Conservation (phyloP, 2,329 filamentous ascomycete genomes). For the Plectosphaerella cucumerina region DNA sequence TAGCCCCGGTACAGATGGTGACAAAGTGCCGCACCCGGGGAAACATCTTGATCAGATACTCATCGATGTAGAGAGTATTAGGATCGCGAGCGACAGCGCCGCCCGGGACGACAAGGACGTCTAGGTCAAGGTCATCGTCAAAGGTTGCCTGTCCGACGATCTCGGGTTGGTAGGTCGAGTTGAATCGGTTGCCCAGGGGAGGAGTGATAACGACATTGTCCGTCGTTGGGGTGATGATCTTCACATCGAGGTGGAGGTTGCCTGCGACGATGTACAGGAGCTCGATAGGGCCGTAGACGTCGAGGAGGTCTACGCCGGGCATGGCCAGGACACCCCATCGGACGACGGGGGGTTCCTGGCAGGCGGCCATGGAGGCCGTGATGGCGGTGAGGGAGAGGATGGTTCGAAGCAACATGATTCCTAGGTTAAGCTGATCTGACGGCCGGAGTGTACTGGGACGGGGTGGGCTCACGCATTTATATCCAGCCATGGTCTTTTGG, state of each 20-base stretch:
- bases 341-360: not conserved
- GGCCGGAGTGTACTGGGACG: no score
- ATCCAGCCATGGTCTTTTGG: no score
- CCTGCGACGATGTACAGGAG: constrained; percentile 13
- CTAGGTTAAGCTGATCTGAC: no score
- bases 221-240: constrained; percentile 33
- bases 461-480: no score
- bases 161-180: constrained; percentile 29
- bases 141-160: constrained; percentile 49
- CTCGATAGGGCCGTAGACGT: constrained; percentile 15
- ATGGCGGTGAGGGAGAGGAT: not conserved
- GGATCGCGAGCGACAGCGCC: constrained; percentile 44
- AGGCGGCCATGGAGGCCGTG: not conserved
- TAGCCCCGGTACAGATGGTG: constrained; percentile 63
- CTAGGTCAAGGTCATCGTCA: constrained; percentile 45
- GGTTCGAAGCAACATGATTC: not conserved
- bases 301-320: constrained; percentile 13
- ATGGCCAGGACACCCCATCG: constrained; percentile 14
- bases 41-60: constrained; percentile 34
- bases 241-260: constrained; percentile 28
- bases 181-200: constrained; percentile 20
- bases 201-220: constrained; percentile 34
- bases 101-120: constrained; percentile 64
- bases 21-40: constrained; percentile 50
- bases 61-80: constrained; percentile 29